These are phyloP conservation scores for Flaveria ramosissima DNA, from an alignment of 129 eudicot species.

Conservation along the genomic window DNA sequence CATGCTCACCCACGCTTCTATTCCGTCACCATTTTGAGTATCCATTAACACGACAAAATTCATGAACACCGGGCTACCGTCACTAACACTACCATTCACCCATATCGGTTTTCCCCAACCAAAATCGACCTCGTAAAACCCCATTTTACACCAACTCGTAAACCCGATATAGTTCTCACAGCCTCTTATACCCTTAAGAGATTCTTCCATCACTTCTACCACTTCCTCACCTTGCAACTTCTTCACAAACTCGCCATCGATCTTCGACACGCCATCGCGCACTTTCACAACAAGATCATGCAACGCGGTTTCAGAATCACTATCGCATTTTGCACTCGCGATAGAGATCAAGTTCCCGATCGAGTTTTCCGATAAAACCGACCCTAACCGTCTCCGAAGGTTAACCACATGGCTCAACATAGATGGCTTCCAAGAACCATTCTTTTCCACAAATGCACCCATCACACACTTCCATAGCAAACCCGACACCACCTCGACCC, in stretches of 20 bases:
- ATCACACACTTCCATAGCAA: constrained; percentile 47
- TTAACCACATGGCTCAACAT: constrained; percentile 57
- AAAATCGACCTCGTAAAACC: constrained; percentile 62
- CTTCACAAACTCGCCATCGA: constrained; percentile 55
- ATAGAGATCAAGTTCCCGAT: constrained; percentile 71
- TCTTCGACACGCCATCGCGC: constrained; percentile 43
- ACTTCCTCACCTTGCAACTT: constrained; percentile 44
- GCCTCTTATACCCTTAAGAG: constrained; percentile 38
- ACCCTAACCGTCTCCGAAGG: constrained; percentile 44
- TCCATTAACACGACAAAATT: constrained; percentile 55
- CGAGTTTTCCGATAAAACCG: constrained; percentile 42
- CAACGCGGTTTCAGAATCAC: constrained; percentile 3
- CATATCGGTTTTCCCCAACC: constrained; percentile 84
- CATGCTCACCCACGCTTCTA: constrained; percentile 88
- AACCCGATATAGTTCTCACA: constrained; percentile 45
- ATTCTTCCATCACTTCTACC: constrained; percentile 39
- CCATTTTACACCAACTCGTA: constrained; percentile 71
- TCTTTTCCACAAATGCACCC: constrained; percentile 36
- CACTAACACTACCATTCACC: constrained; percentile 56
- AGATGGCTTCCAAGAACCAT: constrained; percentile 39
- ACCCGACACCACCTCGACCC: constrained; percentile 55
- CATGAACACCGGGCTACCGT: constrained; percentile 46
- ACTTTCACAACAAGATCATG: constrained; percentile 38
- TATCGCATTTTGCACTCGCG: constrained; percentile 39
- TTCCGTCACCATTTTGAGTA: constrained; percentile 55